Conservation (phyloP, 2,329 filamentous ascomycete species). For the Colletotrichum lindemuthianum region DNA sequence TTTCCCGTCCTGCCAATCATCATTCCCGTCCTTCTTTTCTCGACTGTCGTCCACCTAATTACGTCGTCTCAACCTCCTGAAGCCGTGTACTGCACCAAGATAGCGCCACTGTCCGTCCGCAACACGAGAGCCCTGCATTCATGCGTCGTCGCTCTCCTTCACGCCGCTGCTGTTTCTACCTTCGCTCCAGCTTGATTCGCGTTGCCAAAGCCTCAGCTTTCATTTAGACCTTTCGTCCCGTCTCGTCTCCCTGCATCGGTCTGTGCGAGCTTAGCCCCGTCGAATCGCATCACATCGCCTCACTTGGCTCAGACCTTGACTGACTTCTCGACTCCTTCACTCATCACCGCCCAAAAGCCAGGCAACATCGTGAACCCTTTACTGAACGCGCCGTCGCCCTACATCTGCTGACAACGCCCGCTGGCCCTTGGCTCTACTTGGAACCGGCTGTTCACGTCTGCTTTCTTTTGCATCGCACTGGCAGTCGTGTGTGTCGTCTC, state of each 20-base stretch:
- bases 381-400: neutral
- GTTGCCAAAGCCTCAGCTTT: slow-evolving; percentile 14
- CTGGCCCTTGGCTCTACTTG: too few relatives aligned
- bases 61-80: slow-evolving; percentile 32
- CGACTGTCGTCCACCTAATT: slow-evolving; percentile 15
- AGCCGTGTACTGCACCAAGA: slow-evolving; percentile 33
- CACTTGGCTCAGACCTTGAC: neutral
- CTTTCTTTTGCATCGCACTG: neutral
- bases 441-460: neutral
- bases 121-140: slow-evolving; percentile 12
- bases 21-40: slow-evolving; percentile 26
- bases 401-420: neutral
- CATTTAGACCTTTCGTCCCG: slow-evolving; percentile 30
- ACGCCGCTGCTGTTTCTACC: slow-evolving; percentile 1
- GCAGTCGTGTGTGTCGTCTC: slow-evolving; percentile 25
- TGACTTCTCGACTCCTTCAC: slow-evolving; percentile 4
- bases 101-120: slow-evolving; percentile 32
- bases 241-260: slow-evolving; percentile 30
- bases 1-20: slow-evolving; percentile 34
- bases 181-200: slow-evolving; percentile 8
- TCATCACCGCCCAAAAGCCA: slow-evolving; percentile 3
- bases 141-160: neutral
- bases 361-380: slow-evolving; percentile 17
- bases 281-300: slow-evolving; percentile 21
- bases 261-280: slow-evolving; percentile 28